Evolutionary conservation across 1,139 yeast species (phyloP).

Genomic region (Yamadazyma dushanensis): DNA sequence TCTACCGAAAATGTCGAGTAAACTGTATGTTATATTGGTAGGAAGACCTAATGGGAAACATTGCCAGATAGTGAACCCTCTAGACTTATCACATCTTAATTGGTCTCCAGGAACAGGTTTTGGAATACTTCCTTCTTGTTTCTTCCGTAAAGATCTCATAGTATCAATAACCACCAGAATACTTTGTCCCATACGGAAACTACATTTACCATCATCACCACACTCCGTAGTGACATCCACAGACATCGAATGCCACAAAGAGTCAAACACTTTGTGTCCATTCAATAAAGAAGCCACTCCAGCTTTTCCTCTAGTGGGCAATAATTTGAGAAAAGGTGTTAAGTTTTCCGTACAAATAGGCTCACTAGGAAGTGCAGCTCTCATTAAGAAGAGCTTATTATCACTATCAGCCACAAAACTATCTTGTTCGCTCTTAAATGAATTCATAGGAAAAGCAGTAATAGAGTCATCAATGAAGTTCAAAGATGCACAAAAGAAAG

Average conservation of each 20-base stretch:
- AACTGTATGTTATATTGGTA: conserved; percentile 50
- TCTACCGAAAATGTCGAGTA: conserved; percentile 71
- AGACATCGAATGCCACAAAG: conserved; percentile 94
- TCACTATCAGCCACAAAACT: conserved; percentile 23
- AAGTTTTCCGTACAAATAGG: conserved; percentile 97
- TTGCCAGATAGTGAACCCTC: conserved; percentile 58
- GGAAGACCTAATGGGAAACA: conserved; percentile 77
- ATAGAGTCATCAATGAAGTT: conserved; percentile 81
- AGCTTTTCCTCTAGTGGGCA: conserved; percentile 91
- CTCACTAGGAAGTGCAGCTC: conserved; percentile 92
- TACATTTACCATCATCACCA: conserved; percentile 34
- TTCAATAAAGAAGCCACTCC: conserved; percentile 85
- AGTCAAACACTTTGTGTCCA: conserved; percentile 94
- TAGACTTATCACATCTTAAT: conserved; percentile 68
- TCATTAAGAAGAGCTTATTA: conserved; percentile 53
- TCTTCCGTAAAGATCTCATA: conserved; percentile 61
- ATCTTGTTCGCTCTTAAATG: conserved; percentile 12
- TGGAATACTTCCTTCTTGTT: conserved; percentile 68
- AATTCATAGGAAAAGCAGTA: conserved; percentile 67
- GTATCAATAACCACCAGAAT: conserved; percentile 76
- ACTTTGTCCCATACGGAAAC: conserved; percentile 62
- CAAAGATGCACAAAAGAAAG: conserved; percentile 92
- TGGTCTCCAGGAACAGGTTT: conserved; percentile 70
- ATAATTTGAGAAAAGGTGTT: conserved; percentile 85
- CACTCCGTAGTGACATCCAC: conserved; percentile 75